Percentiles rank a stretch among this genome's conserved stretches.
Evolutionary conservation across 179 eudicot genomes (phyloP).

Genomic region (Corrigiola litoralis): DNA sequence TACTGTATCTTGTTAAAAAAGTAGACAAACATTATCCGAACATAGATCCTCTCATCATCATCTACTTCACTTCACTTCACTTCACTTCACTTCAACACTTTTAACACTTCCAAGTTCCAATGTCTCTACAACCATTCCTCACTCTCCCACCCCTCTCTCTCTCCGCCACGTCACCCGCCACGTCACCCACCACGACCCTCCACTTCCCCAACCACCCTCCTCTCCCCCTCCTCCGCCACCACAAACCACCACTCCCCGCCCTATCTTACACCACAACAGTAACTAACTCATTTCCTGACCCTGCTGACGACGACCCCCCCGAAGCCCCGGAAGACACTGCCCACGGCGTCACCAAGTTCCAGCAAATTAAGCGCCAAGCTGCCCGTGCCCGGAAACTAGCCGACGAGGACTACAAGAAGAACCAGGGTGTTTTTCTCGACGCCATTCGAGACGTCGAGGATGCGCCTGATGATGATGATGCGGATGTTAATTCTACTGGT

Average conservation of each 20-base stretch:
- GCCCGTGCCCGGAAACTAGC: constrained; percentile 61
- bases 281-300: constrained; percentile 60
- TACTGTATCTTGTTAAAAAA: too few relatives aligned
- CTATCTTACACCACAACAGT: too few relatives aligned
- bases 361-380: constrained; percentile 73
- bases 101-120: too few relatives aligned
- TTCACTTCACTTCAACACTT: background rate
- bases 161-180: constrained; percentile 13
- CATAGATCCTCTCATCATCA: constrained; percentile 7
- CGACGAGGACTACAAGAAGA: constrained; percentile 55
- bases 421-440: constrained; percentile 56
- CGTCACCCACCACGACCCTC: constrained; percentile 8
- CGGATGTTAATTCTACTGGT: background rate
- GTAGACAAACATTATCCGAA: constrained; percentile 8
- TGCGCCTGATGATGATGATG: constrained; percentile 41
- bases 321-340: constrained; percentile 88
- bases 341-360: constrained; percentile 82
- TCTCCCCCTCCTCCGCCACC: constrained; percentile 25
- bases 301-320: constrained; percentile 84
- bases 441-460: constrained; percentile 74
- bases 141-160: constrained; percentile 17
- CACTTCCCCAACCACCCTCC: constrained; percentile 10
- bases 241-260: constrained; percentile 28
- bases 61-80: background rate
- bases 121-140: constrained; percentile 27